Conservation (phyloP, 768 basidiomycete genomes). For the Sistotremastrum suecicum region DNA sequence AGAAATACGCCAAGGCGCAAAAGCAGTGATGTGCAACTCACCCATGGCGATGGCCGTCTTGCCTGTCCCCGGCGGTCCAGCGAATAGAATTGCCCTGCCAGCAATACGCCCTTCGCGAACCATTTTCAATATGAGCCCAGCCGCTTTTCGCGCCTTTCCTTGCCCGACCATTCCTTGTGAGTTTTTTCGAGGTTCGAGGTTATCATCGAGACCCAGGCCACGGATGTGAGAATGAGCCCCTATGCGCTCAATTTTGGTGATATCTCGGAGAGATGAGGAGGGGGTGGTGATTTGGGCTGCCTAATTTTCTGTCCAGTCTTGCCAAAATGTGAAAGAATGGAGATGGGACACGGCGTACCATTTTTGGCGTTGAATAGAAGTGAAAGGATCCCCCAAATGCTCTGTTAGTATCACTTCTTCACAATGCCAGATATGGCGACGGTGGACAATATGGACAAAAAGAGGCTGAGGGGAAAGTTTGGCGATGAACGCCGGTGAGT, state of each 20-base stretch:
- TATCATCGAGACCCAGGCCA: slow-evolving; percentile 85
- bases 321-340: not conserved
- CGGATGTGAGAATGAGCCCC: slow-evolving; percentile 92
- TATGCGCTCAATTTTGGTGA: slow-evolving; percentile 90
- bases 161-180: slow-evolving; percentile 98
- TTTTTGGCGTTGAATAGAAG: not conserved
- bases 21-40: slow-evolving; percentile 26
- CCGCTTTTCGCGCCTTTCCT: slow-evolving; percentile 89
- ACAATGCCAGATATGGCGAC: too few relatives aligned
- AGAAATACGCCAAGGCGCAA: slow-evolving; percentile 14
- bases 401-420: not conserved
- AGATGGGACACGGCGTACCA: not conserved
- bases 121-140: slow-evolving; percentile 96
- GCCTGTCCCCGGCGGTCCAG: slow-evolving; percentile 92
- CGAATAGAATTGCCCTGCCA: slow-evolving; percentile 91
- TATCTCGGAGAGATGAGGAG: slow-evolving; percentile 68
- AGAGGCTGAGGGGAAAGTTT: too few relatives aligned
- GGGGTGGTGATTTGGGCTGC: slow-evolving; percentile 66
- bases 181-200: slow-evolving; percentile 77
- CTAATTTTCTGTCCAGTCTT: slow-evolving; percentile 14
- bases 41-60: slow-evolving; percentile 98
- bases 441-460: too few relatives aligned
- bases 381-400: too few relatives aligned
- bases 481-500: too few relatives aligned
- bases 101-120: slow-evolving; percentile 94